Percentiles rank a stretch among this genome's conserved stretches.
Conservation (phyloP, 345 rosid species). For the Hibiscus trionum region DNA sequence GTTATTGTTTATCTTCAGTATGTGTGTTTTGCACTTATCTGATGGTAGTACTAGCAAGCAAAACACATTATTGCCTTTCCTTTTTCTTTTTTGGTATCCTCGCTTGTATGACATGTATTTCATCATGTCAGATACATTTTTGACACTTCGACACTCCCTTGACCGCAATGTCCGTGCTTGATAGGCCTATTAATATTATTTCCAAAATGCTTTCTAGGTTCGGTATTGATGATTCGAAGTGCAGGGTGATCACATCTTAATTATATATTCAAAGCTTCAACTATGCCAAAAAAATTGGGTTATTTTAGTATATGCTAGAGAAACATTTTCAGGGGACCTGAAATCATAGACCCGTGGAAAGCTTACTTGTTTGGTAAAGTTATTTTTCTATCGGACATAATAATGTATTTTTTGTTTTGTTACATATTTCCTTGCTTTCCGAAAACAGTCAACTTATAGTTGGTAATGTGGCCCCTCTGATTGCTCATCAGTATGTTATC, state of each 20-base stretch:
- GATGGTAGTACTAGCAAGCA: background rate
- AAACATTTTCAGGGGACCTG: background rate
- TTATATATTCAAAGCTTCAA: background rate
- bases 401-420: background rate
- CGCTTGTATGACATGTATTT: no score
- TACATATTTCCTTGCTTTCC: background rate
- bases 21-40: background rate
- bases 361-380: background rate
- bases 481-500: background rate
- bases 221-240: background rate
- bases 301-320: background rate
- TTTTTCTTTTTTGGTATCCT: no score
- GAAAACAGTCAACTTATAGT: background rate
- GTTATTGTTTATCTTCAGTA: background rate
- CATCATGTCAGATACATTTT: no score
- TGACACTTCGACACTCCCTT: no score
- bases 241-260: background rate
- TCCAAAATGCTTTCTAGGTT: no score
- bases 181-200: no score
- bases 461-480: background rate
- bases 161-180: no score
- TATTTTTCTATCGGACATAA: background rate
- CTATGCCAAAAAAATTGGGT: background rate
- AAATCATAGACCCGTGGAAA: background rate
- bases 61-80: background rate